These are phyloP conservation scores for Scedosporium minutisporum DNA, from an alignment of 2,329 filamentous ascomycete genomes.

Conservation along the genomic window DNA sequence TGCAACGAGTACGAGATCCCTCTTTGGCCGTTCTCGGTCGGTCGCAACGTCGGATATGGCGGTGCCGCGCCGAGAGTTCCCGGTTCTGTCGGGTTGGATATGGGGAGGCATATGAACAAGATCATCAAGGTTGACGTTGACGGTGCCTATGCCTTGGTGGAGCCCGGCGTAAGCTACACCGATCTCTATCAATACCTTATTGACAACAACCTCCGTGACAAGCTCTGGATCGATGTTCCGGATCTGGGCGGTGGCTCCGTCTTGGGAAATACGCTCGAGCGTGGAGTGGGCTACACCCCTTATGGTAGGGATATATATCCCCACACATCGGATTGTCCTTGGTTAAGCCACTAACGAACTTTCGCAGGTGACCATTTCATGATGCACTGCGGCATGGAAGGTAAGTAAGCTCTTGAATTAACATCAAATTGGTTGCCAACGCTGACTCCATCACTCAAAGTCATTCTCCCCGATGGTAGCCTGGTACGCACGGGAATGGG, in stretches of 20 bases:
- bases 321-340: not conserved
- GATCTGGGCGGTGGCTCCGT: conserved; percentile 32
- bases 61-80: conserved; percentile 43
- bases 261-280: conserved; percentile 34
- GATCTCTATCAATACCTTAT: conserved; percentile 40
- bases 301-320: conserved; percentile 15
- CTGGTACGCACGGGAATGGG: conserved; percentile 38
- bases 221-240: conserved; percentile 33
- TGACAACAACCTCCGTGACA: conserved; percentile 25
- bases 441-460: not conserved
- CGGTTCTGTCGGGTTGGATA: conserved; percentile 38
- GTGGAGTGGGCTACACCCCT: conserved; percentile 36
- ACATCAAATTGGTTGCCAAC: too few relatives aligned
- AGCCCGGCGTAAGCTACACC: conserved; percentile 46
- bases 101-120: conserved; percentile 43
- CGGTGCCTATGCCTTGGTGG: conserved; percentile 39
- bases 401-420: not conserved
- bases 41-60: conserved; percentile 43
- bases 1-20: conserved; percentile 35
- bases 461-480: conserved; percentile 34
- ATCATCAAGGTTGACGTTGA: conserved; percentile 41
- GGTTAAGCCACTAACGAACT: not conserved
- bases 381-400: conserved; percentile 31
- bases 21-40: conserved; percentile 38
- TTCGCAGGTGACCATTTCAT: conserved; percentile 19